Evolutionary conservation across 169 alveolate species (phyloP), one percentile per base, ranked within the genome.

Genomic region (Cryptosporidium meleagridis): DNA sequence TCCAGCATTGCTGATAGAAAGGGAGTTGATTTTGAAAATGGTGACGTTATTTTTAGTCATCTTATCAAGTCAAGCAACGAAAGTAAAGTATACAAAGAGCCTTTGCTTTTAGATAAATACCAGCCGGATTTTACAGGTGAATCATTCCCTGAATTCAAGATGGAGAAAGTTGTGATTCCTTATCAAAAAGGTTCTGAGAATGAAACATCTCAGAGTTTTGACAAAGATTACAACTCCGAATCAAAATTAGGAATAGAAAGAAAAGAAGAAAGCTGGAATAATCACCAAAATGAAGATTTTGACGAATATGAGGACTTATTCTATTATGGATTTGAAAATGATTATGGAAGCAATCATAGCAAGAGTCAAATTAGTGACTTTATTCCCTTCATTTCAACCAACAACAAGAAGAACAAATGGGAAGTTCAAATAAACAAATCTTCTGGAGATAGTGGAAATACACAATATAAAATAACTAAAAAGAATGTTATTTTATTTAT

Each of bases 21-120:
- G 4, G 18, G 23, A 55, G 23, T 3, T 26, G 37, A 55, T 55
- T 0, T 26, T 3, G 67, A 26, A 55, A 55, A 55, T 26, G 7
- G 7, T 2, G 37, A 2, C 4, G 1, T 55, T 2, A 10, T 26
- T 10, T 55, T 55, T 8, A 55, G 67, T 21, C 67, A 55, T 55
- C 31, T 55, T 26, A 21, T 26, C 5, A 55, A 26, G 18, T 4
- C 35, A n/a, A 55, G 26, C 16, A 51, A 48, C 26, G 41, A 69
- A 6, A 29, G 8, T 26, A 8, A 73, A n/a, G 9, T 31, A n/a
- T 23, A 73, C 23, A 59, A 52, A 35, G 68, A 41, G 14, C 89
- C 89, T 59, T 58, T 65, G n/a, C 68, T 80, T 37, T 33, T 80
- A n/a, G 89, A 80, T 55, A 80, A 80, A 65, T 80, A 80, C 37